phyloP scores from a whole-genome alignment of 495 filamentous ascomycete genomes.

The Aspergillus heteromorphus region DNA sequence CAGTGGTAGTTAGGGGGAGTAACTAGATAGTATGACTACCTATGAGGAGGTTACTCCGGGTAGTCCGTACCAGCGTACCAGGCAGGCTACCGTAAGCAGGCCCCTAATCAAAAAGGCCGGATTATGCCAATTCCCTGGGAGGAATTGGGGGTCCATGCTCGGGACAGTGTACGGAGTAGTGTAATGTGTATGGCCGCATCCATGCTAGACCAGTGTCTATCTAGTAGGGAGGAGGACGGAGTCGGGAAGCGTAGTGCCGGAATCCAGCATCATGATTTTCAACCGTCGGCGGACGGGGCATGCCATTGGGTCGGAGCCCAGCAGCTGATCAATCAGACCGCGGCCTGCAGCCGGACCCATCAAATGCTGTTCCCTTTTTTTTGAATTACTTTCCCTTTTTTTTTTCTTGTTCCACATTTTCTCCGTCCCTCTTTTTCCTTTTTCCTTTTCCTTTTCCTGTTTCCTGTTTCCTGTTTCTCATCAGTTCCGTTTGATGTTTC shows the following conservation, averaged over 20 bases:
- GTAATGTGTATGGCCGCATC: too few species aligned
- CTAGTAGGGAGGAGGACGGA: neutral
- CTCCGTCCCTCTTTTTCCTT: neutral
- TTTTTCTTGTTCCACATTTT: neutral
- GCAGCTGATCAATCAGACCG: slow-evolving; percentile 10
- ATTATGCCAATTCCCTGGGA: too few species aligned
- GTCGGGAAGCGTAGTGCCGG: neutral
- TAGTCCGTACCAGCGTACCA: too few species aligned
- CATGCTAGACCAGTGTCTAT: too few species aligned
- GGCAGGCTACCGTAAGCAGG: too few species aligned
- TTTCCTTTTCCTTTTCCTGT: neutral
- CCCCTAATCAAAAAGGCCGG: too few species aligned
- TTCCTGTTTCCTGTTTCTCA: neutral
- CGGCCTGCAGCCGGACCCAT: neutral
- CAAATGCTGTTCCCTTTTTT: neutral
- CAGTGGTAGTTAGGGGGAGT: too few species aligned
- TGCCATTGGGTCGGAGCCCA: slow-evolving; percentile 8
- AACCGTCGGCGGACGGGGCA: slow-evolving; percentile 6
- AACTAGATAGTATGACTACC: too few species aligned
- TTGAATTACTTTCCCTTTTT: neutral
- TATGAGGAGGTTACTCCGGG: too few species aligned
- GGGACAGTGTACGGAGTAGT: too few species aligned
- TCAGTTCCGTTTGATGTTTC: neutral
- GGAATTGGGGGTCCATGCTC: too few species aligned
- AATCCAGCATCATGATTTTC: slow-evolving; percentile 6